Conservation (phyloP, 495 filamentous ascomycete species). For the Tuber indicum region DNA sequence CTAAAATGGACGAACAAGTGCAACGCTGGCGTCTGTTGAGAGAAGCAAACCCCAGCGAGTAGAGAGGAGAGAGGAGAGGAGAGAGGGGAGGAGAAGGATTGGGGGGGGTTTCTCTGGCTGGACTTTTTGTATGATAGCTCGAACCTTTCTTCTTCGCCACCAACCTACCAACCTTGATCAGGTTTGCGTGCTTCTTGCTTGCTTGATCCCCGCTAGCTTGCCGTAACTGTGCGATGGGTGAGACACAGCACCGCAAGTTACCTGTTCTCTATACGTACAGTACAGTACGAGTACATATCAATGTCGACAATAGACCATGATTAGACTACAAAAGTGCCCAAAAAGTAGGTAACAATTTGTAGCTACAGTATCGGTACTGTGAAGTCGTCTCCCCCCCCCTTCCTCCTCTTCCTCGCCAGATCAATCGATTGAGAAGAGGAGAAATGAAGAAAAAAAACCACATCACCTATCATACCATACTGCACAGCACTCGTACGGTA, state of each 20-base stretch:
- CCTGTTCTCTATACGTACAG: neutral
- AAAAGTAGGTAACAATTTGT: neutral
- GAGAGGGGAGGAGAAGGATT: neutral
- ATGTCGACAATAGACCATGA: neutral
- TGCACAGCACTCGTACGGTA: neutral
- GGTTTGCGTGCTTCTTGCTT: neutral
- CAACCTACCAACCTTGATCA: neutral
- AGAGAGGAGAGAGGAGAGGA: too few relatives aligned
- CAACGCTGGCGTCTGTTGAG: neutral
- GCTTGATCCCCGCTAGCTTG: too few relatives aligned
- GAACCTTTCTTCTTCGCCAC: neutral
- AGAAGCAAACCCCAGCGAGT: neutral
- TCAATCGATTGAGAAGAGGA: neutral
- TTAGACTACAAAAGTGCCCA: neutral
- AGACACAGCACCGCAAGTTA: neutral
- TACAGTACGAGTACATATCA: neutral
- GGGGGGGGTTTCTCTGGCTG: neutral
- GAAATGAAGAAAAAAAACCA: neutral
- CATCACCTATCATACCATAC: neutral
- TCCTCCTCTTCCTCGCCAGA: neutral
- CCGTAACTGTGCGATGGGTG: neutral
- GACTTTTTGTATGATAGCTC: neutral
- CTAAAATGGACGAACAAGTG: neutral
- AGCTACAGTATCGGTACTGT: neutral
- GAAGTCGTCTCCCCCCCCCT: neutral